These are phyloP conservation scores for Dothistroma pini DNA, from an alignment of 2,329 filamentous ascomycete genomes.

Conservation along the genomic window DNA sequence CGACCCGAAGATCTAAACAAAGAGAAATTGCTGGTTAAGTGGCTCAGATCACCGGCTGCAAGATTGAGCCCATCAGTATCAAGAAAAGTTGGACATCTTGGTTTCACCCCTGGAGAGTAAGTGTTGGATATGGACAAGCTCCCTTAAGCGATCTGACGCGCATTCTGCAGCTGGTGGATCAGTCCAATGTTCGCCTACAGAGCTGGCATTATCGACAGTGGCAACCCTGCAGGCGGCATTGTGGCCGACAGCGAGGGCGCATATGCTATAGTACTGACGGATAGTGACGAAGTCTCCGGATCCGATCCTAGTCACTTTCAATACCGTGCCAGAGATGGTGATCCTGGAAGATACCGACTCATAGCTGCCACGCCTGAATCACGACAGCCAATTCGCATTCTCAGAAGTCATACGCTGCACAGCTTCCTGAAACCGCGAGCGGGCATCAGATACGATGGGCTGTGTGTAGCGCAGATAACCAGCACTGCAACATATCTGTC, in stretches of 20 bases:
- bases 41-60: conserved; percentile 31
- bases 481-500: not conserved
- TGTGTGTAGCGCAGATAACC: conserved; percentile 36
- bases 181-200: conserved; percentile 46
- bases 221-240: conserved; percentile 42
- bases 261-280: conserved; percentile 46
- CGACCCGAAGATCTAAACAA: conserved; percentile 37
- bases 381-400: conserved; percentile 42
- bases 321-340: conserved; percentile 40
- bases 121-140: conserved; percentile 17
- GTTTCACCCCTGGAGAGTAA: conserved; percentile 47
- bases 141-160: not conserved
- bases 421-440: conserved; percentile 46
- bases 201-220: conserved; percentile 47
- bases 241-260: conserved; percentile 41
- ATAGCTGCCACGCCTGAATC: conserved; percentile 41
- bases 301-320: conserved; percentile 37
- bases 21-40: conserved; percentile 35
- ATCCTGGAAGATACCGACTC: conserved; percentile 44
- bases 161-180: conserved; percentile 47
- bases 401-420: conserved; percentile 43
- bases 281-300: conserved; percentile 38
- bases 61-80: conserved; percentile 35
- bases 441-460: conserved; percentile 48
- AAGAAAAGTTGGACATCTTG: conserved; percentile 40